Evolutionary conservation across 257 asterid species (phyloP), one percentile per base, ranked within the genome.

Genomic region (Solanum okadae): DNA sequence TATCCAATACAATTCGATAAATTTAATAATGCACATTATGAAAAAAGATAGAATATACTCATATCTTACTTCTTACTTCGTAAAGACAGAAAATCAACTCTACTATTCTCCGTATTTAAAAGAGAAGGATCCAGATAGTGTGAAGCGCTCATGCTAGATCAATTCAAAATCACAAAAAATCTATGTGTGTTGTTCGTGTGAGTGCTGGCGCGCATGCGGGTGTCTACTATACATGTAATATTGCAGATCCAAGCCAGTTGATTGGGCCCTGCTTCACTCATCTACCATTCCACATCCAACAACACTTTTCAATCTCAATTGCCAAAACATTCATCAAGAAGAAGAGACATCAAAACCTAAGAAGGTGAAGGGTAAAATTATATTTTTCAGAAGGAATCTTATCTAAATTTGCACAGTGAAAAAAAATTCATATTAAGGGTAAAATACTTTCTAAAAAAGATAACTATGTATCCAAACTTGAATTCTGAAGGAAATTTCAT

Each of bases 31-130:
- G 23, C 0, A 0, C 23, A 52, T 15, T 52, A 5, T 52, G 4
- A 16, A 52, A 52, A 46, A 16, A 52, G 23, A 49, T 49, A 49
- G 23, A 49, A 15, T 59, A 20, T 22, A 59, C 3, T 20, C 25
- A 22, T 0, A 59, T 0, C 25, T 59, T 20, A 59, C 1, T 1
- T 1, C 5, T 59, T 59, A 59, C 12, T 1, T 8, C 4, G 2
- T 20, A 3, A 3, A 20, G 23, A 20, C 67, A 18, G 25, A 20
- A 20, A 20, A 8, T 0, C 33, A 25, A 65, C 33, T 65, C 7
- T 4, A n/a, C 72, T 65, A 65, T 23, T 61, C 15, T 1, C 15
- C 0, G 13, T n/a, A 65, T n/a, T 65, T n/a, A n/a, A 65, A n/a
- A 13, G 75, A 5, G 37, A 68, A 68, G 3, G 1, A 68, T 68